These are phyloP conservation scores for Tremella mesenterica DNA, from an alignment of 768 basidiomycete species.

Conservation along the genomic window DNA sequence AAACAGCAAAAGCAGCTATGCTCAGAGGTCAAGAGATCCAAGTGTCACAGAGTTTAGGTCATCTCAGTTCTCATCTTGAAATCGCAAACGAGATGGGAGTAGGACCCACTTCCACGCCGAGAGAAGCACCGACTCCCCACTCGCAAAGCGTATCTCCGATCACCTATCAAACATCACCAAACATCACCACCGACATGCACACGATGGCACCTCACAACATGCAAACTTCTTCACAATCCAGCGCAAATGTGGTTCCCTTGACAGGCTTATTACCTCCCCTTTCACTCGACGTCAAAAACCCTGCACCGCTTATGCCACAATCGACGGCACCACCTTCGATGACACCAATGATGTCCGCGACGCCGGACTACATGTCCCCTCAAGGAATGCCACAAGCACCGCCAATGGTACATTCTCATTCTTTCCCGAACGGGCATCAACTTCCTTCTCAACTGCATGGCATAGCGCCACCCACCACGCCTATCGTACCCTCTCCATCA, in stretches of 20 bases:
- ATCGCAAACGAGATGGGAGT: constrained; percentile 32
- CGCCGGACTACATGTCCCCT: not conserved
- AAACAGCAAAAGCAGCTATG: constrained; percentile 35
- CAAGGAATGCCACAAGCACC: constrained; percentile 22
- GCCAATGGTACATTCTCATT: constrained; percentile 42
- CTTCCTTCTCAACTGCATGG: constrained; percentile 33
- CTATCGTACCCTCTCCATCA: constrained; percentile 19
- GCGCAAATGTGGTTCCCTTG: not conserved
- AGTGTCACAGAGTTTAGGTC: constrained; percentile 36
- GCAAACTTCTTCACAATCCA: not conserved
- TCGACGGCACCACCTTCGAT: not conserved
- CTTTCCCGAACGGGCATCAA: constrained; percentile 43
- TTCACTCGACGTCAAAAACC: constrained; percentile 17
- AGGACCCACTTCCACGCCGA: constrained; percentile 22
- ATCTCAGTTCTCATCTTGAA: constrained; percentile 38
- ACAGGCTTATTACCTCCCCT: constrained; percentile 15
- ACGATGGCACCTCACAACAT: constrained; percentile 3
- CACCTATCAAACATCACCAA: constrained; percentile 7
- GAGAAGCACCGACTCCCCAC: constrained; percentile 15
- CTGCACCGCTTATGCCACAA: not conserved
- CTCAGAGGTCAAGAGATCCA: constrained; percentile 34
- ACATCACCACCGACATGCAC: not conserved
- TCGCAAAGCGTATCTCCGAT: constrained; percentile 24
- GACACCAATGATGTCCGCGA: not conserved
- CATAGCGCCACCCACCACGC: constrained; percentile 21